Evolutionary conservation across 2,329 filamentous ascomycete species (phyloP).

Genomic region (Clarireedia paspali): DNA sequence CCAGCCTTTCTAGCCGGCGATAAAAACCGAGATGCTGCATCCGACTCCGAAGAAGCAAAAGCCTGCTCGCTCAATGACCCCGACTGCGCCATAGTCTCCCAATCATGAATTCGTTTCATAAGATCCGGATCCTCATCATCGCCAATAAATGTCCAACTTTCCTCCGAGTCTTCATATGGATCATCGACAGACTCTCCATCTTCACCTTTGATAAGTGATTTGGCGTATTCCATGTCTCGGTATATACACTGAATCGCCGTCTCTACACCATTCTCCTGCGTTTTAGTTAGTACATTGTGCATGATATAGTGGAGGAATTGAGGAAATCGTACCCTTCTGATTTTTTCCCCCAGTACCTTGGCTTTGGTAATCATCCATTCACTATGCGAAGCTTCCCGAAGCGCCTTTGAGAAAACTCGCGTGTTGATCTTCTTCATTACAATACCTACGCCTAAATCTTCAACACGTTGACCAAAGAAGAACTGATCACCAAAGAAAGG

Average conservation of each 20-base stretch:
- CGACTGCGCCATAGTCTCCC: constrained; percentile 26
- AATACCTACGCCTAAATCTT: constrained; percentile 88
- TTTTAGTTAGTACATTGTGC: constrained; percentile 25
- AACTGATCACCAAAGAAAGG: constrained; percentile 98
- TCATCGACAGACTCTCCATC: constrained; percentile 45
- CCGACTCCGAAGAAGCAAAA: constrained; percentile 11
- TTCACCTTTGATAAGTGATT: constrained; percentile 67
- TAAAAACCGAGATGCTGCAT: constrained; percentile 4
- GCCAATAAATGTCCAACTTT: constrained; percentile 88
- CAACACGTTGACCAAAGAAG: constrained; percentile 85
- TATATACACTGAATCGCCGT: constrained; percentile 89
- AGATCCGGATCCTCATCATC: constrained; percentile 29
- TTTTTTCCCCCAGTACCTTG: constrained; percentile 71
- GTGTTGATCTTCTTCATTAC: constrained; percentile 84
- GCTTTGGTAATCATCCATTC: constrained; percentile 90
- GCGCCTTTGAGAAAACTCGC: constrained; percentile 72
- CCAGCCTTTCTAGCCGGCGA: constrained; percentile 3
- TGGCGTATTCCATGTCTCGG: constrained; percentile 89
- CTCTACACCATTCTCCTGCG: constrained; percentile 80
- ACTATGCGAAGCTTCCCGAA: constrained; percentile 88
- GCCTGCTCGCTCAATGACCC: constrained; percentile 10
- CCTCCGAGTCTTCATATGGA: constrained; percentile 56
- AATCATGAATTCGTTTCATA: constrained; percentile 26
- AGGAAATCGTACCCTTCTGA: constrained; percentile 61
- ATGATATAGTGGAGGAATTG: background rate